A percentile compares a stretch with the other conserved stretches of the same genome.
Conservation (phyloP, 495 filamentous ascomycete species). For the Neurospora sublineolata region DNA sequence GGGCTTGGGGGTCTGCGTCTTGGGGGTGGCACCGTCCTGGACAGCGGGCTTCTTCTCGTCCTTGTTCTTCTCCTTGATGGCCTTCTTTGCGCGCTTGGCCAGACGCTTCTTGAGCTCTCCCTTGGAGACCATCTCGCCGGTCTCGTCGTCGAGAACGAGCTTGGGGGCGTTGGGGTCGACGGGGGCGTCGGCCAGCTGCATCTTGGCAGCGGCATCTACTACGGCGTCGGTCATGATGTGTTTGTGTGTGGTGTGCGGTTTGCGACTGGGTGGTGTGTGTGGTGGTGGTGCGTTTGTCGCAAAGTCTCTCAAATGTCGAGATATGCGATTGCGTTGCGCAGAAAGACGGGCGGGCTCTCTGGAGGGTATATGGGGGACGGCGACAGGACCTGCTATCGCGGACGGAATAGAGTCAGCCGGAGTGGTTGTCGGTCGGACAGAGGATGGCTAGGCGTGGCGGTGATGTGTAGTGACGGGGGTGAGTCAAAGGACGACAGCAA, state of each 20-base stretch:
- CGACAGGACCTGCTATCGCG: neutral
- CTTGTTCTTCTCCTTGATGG: slow-evolving; percentile 37
- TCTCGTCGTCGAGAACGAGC: slow-evolving; percentile 53
- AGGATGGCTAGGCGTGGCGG: neutral
- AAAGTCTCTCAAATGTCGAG: neutral
- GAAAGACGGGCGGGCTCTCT: neutral
- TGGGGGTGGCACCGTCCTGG: slow-evolving; percentile 23
- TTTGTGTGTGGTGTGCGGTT: neutral
- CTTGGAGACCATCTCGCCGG: slow-evolving; percentile 56
- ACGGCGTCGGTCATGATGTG: slow-evolving; percentile 44
- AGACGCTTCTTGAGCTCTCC: slow-evolving; percentile 53
- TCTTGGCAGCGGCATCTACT: slow-evolving; percentile 42
- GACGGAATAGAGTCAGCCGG: neutral
- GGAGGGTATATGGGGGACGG: neutral
- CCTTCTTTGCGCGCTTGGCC: slow-evolving; percentile 52
- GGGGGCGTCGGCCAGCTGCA: slow-evolving; percentile 48
- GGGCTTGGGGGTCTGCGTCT: slow-evolving; percentile 30
- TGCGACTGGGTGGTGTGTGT: neutral
- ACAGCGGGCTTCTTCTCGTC: slow-evolving; percentile 11
- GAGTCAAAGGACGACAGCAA: neutral
- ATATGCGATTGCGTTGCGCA: neutral
- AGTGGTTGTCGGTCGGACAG: neutral
- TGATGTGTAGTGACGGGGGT: neutral
- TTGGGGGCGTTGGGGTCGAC: slow-evolving; percentile 39
- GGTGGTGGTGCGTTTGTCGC: neutral